These are phyloP conservation scores for Oryza meridionalis DNA, from an alignment of 176 grass and related monocot genomes.

Conservation along the genomic window DNA sequence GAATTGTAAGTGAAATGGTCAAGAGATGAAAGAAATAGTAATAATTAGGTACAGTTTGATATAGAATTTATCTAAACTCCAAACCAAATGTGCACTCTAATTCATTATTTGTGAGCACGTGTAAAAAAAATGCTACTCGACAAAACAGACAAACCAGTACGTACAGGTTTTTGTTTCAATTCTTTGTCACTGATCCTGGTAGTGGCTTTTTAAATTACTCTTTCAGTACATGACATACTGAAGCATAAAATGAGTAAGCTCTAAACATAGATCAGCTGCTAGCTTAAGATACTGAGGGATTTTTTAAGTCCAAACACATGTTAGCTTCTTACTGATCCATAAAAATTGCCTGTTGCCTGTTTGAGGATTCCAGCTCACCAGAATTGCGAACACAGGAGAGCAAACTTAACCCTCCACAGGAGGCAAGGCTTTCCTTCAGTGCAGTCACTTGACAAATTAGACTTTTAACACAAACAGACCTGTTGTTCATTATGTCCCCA, in stretches of 20 bases:
- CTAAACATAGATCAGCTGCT: not conserved
- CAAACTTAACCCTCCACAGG: not conserved
- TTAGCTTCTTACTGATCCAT: not conserved
- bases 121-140: constrained; percentile 4
- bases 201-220: not conserved
- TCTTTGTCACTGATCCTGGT: not conserved
- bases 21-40: constrained; percentile 26
- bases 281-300: not conserved
- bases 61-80: constrained; percentile 17
- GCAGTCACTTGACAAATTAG: not conserved
- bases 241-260: not conserved
- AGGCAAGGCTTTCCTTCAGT: not conserved
- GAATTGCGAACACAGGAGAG: not conserved
- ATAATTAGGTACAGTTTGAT: not conserved
- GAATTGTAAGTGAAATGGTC: not conserved
- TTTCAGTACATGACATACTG: not conserved
- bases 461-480: not conserved
- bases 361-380: not conserved
- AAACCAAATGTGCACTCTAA: not conserved
- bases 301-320: not conserved
- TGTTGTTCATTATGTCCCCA: not conserved
- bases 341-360: not conserved
- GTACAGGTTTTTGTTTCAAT: not conserved
- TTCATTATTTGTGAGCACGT: not conserved
- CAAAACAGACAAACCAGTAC: constrained; percentile 1